Evolutionary conservation across 805 yeast species (phyloP).

Genomic region (Metahyphopichia silvanorum): DNA sequence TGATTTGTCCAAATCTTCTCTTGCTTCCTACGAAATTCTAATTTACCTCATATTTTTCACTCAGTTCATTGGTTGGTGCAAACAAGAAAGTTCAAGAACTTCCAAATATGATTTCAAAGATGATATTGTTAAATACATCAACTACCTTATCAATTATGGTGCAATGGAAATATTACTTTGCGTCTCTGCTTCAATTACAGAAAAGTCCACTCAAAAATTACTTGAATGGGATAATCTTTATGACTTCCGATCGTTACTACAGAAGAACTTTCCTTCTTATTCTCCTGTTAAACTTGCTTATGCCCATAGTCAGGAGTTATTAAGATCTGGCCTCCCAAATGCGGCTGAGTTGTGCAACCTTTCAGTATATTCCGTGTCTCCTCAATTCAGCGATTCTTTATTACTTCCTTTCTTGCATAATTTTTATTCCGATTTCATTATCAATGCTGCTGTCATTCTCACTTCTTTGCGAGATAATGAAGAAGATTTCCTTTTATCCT

Average conservation of each 20-base stretch:
- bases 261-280: conserved; percentile 61
- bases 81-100: conserved; percentile 39
- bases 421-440: conserved; percentile 54
- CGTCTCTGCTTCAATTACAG: conserved; percentile 54
- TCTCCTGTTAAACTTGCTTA: conserved; percentile 52
- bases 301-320: conserved; percentile 33
- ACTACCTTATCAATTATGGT: conserved; percentile 56
- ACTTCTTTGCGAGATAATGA: conserved; percentile 70
- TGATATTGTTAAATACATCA: conserved; percentile 58
- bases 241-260: conserved; percentile 64
- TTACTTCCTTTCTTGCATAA: conserved; percentile 43
- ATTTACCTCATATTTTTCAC: conserved; percentile 50
- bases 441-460: conserved; percentile 62
- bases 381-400: conserved; percentile 23
- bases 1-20: conserved; percentile 29
- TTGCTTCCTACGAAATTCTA: conserved; percentile 40
- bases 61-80: conserved; percentile 67
- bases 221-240: conserved; percentile 50
- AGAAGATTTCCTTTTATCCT: conserved; percentile 65
- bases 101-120: conserved; percentile 49
- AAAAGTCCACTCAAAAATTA: conserved; percentile 28
- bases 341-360: conserved; percentile 29
- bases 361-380: conserved; percentile 13
- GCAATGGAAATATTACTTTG: conserved; percentile 68
- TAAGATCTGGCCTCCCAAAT: conserved; percentile 22